Conservation (phyloP, 352 stramenopile species). For the Pythium graminicola region DNA sequence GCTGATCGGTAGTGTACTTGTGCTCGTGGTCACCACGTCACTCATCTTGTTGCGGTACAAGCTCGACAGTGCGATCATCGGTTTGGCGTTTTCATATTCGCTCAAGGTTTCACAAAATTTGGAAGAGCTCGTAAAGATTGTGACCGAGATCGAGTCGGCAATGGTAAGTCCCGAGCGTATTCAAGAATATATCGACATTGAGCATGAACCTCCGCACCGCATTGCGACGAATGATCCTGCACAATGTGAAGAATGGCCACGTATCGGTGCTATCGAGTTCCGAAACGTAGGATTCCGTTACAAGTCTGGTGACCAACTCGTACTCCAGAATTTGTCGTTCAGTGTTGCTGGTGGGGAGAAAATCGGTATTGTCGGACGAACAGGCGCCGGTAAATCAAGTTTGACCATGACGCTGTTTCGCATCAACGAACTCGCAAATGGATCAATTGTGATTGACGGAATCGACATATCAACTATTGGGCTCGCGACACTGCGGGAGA, state of each 20-base stretch:
- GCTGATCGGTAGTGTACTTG: constrained; percentile 33
- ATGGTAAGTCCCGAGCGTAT: constrained; percentile 61
- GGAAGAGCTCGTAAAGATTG: constrained; percentile 54
- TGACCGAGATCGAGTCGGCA: constrained; percentile 37
- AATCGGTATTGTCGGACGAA: constrained; percentile 53
- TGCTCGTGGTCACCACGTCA: constrained; percentile 35
- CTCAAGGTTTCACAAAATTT: constrained; percentile 70
- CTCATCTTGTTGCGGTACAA: constrained; percentile 54
- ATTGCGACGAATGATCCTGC: too few relatives aligned
- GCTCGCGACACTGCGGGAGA: constrained; percentile 18
- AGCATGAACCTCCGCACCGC: not conserved
- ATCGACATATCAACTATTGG: constrained; percentile 32
- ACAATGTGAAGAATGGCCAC: constrained; percentile 54
- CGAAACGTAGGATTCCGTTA: constrained; percentile 78
- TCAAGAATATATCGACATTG: constrained; percentile 36
- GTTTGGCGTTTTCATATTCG: constrained; percentile 63
- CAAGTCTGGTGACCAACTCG: constrained; percentile 34
- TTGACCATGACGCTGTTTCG: constrained; percentile 14
- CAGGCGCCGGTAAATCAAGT: constrained; percentile 11
- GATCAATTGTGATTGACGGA: constrained; percentile 33
- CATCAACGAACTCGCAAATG: constrained; percentile 41
- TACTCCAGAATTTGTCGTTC: constrained; percentile 53
- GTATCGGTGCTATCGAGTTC: constrained; percentile 59
- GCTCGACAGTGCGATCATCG: constrained; percentile 75
- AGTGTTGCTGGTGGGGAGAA: constrained; percentile 38